phyloP scores from a whole-genome alignment of 1,139 yeast species.

The Pichia sp. region DNA sequence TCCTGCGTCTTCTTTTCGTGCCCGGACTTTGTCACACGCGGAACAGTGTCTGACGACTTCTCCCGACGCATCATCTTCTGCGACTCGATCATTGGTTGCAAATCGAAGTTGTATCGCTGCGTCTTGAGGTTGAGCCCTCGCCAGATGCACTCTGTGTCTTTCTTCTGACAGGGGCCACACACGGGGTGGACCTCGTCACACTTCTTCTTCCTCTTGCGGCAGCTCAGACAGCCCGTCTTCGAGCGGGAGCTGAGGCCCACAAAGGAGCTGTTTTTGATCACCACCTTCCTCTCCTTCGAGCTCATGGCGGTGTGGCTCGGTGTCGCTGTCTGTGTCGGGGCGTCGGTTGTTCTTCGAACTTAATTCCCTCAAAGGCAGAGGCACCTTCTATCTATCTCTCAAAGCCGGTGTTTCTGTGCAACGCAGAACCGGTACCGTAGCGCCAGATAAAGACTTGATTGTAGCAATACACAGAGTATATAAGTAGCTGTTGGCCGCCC shows the following conservation, averaged over 20 bases:
- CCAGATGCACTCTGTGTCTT: constrained; percentile 25
- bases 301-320: neutral
- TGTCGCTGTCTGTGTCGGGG: no score
- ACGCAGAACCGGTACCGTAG: no score
- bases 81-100: constrained; percentile 21
- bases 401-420: no score
- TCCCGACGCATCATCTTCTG: constrained; percentile 19
- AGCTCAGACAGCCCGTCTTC: constrained; percentile 28
- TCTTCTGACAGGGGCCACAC: constrained; percentile 29
- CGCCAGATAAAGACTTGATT: neutral
- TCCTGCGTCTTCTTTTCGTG: neutral
- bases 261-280: constrained; percentile 18
- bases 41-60: neutral
- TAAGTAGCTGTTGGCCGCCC: no score
- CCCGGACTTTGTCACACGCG: neutral
- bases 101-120: constrained; percentile 16
- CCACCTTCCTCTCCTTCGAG: constrained; percentile 2
- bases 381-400: neutral
- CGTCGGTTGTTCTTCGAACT: no score
- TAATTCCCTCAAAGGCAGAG: neutral
- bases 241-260: constrained; percentile 31
- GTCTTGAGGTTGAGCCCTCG: constrained; percentile 10
- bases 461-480: neutral
- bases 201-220: constrained; percentile 30
- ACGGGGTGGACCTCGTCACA: constrained; percentile 32